Evolutionary conservation across 2,329 filamentous ascomycete genomes (phyloP).

Genomic region (Drechslerella coelobrocha): DNA sequence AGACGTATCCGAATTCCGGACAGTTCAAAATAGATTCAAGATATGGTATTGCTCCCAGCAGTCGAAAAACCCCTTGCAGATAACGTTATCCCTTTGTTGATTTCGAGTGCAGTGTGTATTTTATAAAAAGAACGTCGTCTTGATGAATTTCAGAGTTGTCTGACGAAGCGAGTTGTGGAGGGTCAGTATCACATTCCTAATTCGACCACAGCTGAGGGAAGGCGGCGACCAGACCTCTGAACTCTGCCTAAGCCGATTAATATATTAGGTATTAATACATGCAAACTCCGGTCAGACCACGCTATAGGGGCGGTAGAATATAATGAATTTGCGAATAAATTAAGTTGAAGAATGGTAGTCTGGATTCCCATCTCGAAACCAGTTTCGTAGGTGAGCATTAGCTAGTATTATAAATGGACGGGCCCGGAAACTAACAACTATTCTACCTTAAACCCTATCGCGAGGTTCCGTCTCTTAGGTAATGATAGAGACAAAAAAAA

Average conservation of each 20-base stretch:
- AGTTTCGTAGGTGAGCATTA: background rate
- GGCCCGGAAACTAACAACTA: slow-evolving; percentile 16
- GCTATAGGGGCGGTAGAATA: background rate
- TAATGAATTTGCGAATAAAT: background rate
- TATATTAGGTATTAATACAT: background rate
- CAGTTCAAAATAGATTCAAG: background rate
- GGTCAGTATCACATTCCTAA: slow-evolving; percentile 46
- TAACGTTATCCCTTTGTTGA: background rate
- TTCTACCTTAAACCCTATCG: slow-evolving; percentile 3
- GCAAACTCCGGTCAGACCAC: background rate
- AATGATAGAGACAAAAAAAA: slow-evolving; percentile 35
- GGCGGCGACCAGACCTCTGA: slow-evolving; percentile 42
- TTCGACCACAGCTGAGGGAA: slow-evolving; percentile 37
- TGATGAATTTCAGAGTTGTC: slow-evolving; percentile 18
- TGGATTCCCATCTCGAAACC: background rate
- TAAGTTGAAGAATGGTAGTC: background rate
- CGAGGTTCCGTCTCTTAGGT: slow-evolving; percentile 11
- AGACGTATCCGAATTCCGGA: background rate
- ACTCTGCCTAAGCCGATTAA: background rate
- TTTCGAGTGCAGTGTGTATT: slow-evolving; percentile 5
- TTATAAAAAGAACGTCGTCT: slow-evolving; percentile 45
- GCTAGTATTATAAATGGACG: slow-evolving; percentile 17
- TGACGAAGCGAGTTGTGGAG: slow-evolving; percentile 35
- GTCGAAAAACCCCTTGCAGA: slow-evolving; percentile 21
- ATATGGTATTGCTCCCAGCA: slow-evolving; percentile 17